These are phyloP conservation scores for Ottelia alismoides DNA, from an alignment of 106 monocot species.

Conservation along the genomic window DNA sequence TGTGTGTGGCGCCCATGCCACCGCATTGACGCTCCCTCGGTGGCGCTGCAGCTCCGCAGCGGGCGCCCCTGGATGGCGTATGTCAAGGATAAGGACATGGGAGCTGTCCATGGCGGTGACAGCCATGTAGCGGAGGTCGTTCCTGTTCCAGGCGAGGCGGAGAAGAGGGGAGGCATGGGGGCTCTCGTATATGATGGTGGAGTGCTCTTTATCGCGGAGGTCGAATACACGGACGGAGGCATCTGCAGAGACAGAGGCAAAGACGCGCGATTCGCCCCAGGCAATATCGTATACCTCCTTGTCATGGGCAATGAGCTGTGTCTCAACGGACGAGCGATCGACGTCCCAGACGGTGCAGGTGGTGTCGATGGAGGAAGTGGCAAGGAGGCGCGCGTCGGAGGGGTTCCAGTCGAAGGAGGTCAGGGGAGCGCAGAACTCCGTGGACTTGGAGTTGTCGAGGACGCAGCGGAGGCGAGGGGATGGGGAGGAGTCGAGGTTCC, in stretches of 20 bases:
- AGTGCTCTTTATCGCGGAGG: conserved; percentile 87
- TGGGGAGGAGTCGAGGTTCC: conserved; percentile 8
- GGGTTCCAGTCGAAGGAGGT: conserved; percentile 84
- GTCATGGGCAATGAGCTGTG: conserved; percentile 93
- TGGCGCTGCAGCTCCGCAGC: conserved; percentile 82
- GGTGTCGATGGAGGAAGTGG: conserved; percentile 78
- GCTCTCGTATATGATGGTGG: conserved; percentile 86
- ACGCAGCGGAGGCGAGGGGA: conserved; percentile 30
- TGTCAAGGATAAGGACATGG: conserved; percentile 64
- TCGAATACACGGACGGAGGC: conserved; percentile 86
- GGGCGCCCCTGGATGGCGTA: conserved; percentile 56
- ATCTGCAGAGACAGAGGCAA: conserved; percentile 91
- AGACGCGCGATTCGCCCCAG: conserved; percentile 74
- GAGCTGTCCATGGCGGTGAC: conserved; percentile 67
- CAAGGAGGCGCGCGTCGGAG: conserved; percentile 40
- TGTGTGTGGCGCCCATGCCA: conserved; percentile 55
- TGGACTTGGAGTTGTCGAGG: conserved; percentile 33
- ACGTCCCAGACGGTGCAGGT: conserved; percentile 94
- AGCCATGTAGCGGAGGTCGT: conserved; percentile 71
- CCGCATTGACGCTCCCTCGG: conserved; percentile 56
- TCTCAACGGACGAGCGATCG: conserved; percentile 54
- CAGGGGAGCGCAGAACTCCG: conserved; percentile 57
- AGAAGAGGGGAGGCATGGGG: conserved; percentile 79
- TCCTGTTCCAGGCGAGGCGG: conserved; percentile 84
- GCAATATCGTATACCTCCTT: conserved; percentile 98